Evolutionary conservation across 768 basidiomycete species (phyloP), one percentile per base, ranked within the genome.

Genomic region (Russula virescens): DNA sequence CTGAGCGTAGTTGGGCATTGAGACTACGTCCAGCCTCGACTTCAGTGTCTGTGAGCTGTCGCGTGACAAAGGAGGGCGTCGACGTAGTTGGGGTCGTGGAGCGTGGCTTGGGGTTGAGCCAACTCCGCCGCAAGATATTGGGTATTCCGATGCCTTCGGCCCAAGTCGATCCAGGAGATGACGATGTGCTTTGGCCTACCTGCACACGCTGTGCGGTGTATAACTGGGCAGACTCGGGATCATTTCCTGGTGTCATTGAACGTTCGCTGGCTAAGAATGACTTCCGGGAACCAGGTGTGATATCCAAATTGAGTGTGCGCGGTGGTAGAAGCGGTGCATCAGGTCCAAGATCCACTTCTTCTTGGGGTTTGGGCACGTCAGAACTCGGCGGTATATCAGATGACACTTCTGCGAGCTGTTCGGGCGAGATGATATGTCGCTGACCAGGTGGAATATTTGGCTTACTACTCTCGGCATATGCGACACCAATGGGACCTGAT

Each of bases 181-280:
- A 38, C 7, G 13, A 40, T 11, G 23, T 9, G 3, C 43, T 28
- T 45, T 13, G 40, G 7, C 48, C 70, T 16, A 81, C 74, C 21
- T 73, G 72, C 54, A 80, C 79, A 1, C 78, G 75, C 11, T 76
- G 75, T 0, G 84, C 85, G 9, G 81, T 83, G 53, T 81, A 74
- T 0, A 87, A 65, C 9, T 81, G 78, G 1, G 79, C 81, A 19
- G 68, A 63, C 38, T 76, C 75, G 11, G 76, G 73, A 23, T 67
- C 66, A 18, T 55, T 66, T 26, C 66, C 66, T 25, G 66, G 66
- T 3, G 66, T 67, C 62, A 67, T 61, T 3, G 77, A 72, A 25
- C 75, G 75, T 11, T 71, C 74, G 16, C 72, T 72, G 38, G 67
- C 70, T 42, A 70, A 66, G 6, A 72, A 68, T 7, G 50, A 62